Conservation (phyloP, 1,284 basidiomycete genomes). For the Moniliophthora roreri region DNA sequence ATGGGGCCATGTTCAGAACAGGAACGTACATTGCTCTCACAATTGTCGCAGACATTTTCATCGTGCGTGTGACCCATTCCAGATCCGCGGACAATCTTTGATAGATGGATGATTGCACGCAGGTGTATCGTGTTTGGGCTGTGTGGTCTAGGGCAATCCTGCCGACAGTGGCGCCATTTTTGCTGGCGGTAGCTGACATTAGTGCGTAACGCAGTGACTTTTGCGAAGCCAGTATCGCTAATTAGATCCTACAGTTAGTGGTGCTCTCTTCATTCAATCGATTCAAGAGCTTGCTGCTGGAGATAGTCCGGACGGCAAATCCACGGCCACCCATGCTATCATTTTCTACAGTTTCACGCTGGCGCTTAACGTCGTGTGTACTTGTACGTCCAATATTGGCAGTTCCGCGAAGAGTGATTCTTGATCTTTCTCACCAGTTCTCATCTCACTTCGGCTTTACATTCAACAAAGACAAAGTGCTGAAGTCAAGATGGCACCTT, state of each 20-base stretch:
- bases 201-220: background rate
- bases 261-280: conserved; percentile 3
- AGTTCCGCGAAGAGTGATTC: background rate
- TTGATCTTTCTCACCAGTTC: background rate
- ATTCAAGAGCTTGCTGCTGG: conserved; percentile 1
- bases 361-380: conserved; percentile 10
- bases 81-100: background rate
- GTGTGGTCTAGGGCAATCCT: conserved; percentile 5
- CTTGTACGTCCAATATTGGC: conserved; percentile 4
- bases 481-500: conserved; percentile 1
- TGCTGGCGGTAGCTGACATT: conserved; percentile 8
- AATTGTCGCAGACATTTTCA: conserved; percentile 13
- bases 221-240: background rate
- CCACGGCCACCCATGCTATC: conserved; percentile 5
- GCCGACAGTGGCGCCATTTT: background rate
- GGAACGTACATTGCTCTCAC: conserved; percentile 11
- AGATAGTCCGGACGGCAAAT: conserved; percentile 2
- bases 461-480: conserved; percentile 2
- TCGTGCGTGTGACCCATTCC: conserved; percentile 3
- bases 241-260: conserved; percentile 1
- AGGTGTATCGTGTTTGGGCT: conserved; percentile 10
- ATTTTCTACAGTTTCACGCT: conserved; percentile 12
- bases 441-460: conserved; percentile 11
- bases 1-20: conserved; percentile 11
- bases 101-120: background rate